phyloP scores from a whole-genome alignment of 1,139 yeast species.

The Ogataea hybrid region DNA sequence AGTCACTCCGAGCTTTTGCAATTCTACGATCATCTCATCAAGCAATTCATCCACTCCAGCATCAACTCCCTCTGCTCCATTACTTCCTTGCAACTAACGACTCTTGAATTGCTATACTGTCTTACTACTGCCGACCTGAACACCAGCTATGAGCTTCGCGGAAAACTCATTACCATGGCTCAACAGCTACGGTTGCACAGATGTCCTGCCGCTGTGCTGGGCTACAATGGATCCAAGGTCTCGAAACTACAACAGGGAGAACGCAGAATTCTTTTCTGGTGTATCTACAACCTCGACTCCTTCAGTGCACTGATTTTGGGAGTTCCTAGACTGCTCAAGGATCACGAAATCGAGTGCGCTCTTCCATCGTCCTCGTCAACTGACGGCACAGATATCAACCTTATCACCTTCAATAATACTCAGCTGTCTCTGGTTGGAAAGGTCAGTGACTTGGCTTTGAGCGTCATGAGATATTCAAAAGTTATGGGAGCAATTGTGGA shows the following conservation, averaged over 20 bases:
- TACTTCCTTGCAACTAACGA: conserved; percentile 66
- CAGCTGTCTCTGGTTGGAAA: conserved; percentile 65
- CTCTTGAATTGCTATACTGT: conserved; percentile 70
- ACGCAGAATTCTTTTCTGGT: conserved; percentile 82
- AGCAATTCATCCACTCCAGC: conserved; percentile 49
- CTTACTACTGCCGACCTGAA: conserved; percentile 71
- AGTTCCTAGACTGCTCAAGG: conserved; percentile 76
- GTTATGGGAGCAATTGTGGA: conserved; percentile 75
- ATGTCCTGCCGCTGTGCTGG: conserved; percentile 81
- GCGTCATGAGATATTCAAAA: conserved; percentile 67
- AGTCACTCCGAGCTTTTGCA: conserved; percentile 32
- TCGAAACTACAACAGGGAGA: conserved; percentile 72
- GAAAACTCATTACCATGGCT: conserved; percentile 77
- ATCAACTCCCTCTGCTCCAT: conserved; percentile 58
- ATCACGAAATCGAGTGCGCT: conserved; percentile 83
- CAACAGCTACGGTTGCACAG: conserved; percentile 83
- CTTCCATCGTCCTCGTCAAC: conserved; percentile 49
- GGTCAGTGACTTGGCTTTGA: conserved; percentile 59
- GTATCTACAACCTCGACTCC: conserved; percentile 72
- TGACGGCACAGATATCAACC: conserved; percentile 42
- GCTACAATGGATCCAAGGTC: conserved; percentile 53
- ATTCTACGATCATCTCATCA: conserved; percentile 34
- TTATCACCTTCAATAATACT: conserved; percentile 57
- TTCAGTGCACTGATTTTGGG: conserved; percentile 77
- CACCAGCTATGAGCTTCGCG: conserved; percentile 73